These are phyloP conservation scores for Triticum dicoccoides DNA, from an alignment of 176 grass and related monocot species.

Conservation along the genomic window DNA sequence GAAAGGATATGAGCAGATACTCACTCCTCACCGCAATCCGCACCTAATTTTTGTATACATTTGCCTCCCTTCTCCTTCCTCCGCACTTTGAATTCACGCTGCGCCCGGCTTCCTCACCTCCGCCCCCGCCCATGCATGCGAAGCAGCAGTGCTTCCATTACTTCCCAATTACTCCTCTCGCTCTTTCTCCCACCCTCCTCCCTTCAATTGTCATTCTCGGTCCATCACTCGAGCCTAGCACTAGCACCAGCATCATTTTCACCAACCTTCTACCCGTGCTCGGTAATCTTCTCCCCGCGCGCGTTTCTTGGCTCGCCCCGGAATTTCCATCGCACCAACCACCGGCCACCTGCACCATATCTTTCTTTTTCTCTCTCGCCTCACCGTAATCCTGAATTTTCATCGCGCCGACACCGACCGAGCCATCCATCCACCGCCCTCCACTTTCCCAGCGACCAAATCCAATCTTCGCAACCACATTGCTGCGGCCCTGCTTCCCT, in stretches of 20 bases:
- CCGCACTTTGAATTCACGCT: constrained; percentile 4
- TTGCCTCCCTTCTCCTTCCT: background rate
- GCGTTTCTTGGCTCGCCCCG: background rate
- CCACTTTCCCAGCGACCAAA: constrained; percentile 34
- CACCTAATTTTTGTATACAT: background rate
- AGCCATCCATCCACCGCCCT: constrained; percentile 32
- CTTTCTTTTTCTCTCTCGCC: background rate
- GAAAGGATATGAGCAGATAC: constrained; percentile 2
- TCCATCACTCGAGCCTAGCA: background rate
- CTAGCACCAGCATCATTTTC: background rate
- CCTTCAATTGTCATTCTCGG: background rate
- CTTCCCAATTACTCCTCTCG: constrained; percentile 33
- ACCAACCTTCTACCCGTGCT: background rate
- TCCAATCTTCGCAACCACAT: constrained; percentile 32
- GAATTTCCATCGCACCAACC: constrained; percentile 26
- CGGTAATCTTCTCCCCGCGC: background rate
- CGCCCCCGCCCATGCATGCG: constrained; percentile 50
- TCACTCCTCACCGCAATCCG: constrained; percentile 17
- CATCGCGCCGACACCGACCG: constrained; percentile 24
- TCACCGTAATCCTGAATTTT: constrained; percentile 37
- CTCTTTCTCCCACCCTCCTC: background rate
- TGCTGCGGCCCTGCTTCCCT: background rate
- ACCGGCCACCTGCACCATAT: background rate
- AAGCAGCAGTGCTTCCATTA: constrained; percentile 41
- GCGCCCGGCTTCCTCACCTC: background rate